Base-by-base conservation (phyloP, 208 protist species). In the Leishmania aethiopica region DNA sequence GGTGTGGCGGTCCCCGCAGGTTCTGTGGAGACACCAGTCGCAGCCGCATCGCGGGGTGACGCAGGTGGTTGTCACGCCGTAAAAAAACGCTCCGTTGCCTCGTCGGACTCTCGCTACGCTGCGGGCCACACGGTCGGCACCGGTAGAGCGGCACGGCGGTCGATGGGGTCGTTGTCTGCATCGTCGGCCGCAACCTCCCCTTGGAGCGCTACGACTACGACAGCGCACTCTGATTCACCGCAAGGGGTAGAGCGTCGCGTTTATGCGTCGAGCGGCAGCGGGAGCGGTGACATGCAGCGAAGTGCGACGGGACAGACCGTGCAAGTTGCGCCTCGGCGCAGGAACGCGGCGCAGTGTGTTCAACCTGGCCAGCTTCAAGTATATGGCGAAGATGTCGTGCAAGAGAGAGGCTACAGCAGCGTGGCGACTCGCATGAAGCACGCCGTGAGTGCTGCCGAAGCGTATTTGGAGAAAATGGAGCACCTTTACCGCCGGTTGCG, bases 401-500 rank as follows among this genome's bases (percentile, higher is more conserved):
- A 1, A 37, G 57, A 49, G 37, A 66, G 6, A 60, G 53, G 6
- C 42, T 17, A 13, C 25, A 76, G 75, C 45, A 66, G 69, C 7
- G 49, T 11, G 2, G 37, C 62, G 0, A 55, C 35, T 13, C 84
- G 71, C n/a, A 45, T 84, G 84, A 69, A 78, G 17, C 47, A 25
- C 15, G 79, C 69, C 8, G 37, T 89, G 32, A 28, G 76, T 13
- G 82, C 86, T n/a, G 88, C 86, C 5, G 78, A 86, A 47, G 78
- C 82, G n/a, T 90, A 89, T 60, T 55, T 92, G 3, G 64, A 85
- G 6, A 86, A 80, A n/a, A 92, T 95, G 67, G 92, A 95, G 55
- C 82, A 85, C 37, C 87, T 95, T 25, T 93, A 93, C 72, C 82
- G 84, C 17, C 85, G 78, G 7, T 62, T 95, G 42, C 82, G 87